These are phyloP conservation scores for Psophocarpus tetragonolobus DNA, from an alignment of 306 rosid species.

Conservation along the genomic window DNA sequence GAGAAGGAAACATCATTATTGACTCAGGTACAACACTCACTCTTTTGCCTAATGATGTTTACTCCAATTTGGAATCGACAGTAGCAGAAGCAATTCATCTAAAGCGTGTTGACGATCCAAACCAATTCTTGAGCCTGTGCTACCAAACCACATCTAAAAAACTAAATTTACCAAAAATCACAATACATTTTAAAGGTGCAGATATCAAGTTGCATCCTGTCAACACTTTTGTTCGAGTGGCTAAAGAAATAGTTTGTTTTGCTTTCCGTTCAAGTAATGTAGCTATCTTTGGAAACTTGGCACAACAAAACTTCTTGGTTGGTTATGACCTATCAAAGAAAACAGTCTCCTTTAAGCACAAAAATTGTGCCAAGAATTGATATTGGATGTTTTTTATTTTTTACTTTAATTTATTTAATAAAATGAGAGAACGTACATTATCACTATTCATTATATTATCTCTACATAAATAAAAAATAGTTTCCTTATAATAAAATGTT, in stretches of 20 bases:
- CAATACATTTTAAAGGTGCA: slow-evolving; percentile 43
- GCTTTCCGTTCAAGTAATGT: background rate
- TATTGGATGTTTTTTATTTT: background rate
- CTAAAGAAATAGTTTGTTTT: slow-evolving; percentile 33
- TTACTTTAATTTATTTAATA: background rate
- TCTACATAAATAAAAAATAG: no score
- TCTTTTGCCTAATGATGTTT: slow-evolving; percentile 27
- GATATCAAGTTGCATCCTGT: slow-evolving; percentile 27
- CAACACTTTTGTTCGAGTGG: slow-evolving; percentile 40
- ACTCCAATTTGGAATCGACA: slow-evolving; percentile 18
- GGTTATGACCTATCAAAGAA: background rate
- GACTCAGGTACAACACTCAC: slow-evolving; percentile 45
- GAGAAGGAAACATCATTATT: background rate
- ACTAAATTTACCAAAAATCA: slow-evolving; percentile 13
- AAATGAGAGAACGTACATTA: background rate
- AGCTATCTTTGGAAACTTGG: slow-evolving; percentile 53
- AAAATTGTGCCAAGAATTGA: slow-evolving; percentile 28
- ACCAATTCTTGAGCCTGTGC: background rate
- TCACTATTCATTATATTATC: background rate
- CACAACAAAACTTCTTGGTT: slow-evolving; percentile 34
- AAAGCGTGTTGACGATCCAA: slow-evolving; percentile 3
- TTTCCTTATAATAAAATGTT: no score
- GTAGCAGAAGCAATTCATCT: background rate
- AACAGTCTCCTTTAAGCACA: background rate
- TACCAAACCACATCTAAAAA: background rate